Evolutionary conservation across 257 asterid genomes (phyloP), one percentile per base, ranked within the genome.

Genomic region (Schizonepeta tenuifolia): DNA sequence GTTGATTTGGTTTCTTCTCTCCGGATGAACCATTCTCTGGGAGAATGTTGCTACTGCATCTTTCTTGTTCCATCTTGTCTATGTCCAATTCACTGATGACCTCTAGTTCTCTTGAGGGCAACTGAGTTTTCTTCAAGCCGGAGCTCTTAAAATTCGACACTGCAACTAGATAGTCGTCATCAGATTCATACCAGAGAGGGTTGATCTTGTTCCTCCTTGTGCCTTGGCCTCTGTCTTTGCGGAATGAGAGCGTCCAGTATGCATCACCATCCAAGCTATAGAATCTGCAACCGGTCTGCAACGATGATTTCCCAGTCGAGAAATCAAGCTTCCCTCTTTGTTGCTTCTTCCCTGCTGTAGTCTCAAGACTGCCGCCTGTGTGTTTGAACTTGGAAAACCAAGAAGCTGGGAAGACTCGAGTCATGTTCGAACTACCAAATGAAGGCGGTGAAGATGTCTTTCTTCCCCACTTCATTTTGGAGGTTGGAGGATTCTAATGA

Each of bases 381-480:
- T 65, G 86, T 85, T 89, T 91, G 77, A 84, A 76, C 79, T 85
- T 91, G 21, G 87, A 79, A 44, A 89, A 65, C 97, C 98, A 93
- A 75, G 96, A 87, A 78, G 58, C 83, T 0, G 88, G 92, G 31
- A 84, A 82, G 14, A 91, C 86, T 64, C 83, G 89, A 44, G 77
- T 50, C 72, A 89, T 83, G 54, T 83, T 61, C 35, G 89, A 82
- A 50, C 55, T 59, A 17, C 49, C 70, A 51, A 86, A 67, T 10
- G 89, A 70, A 51, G 83, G 54, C 18, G 86, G 76, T 21, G 91
- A 77, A 56, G 77, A 55, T 50, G 51, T 81, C 61, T 86, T 76
- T 41, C 79, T 78, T 7, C 80, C 85, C 86, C 86, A 83, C 78
- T 85, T 81, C 95, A 88, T 90, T 74, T 74, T 65, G 61, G 11